Base-by-base conservation (phyloP, 2,329 filamentous ascomycete genomes). In the Trichoderma sp. region DNA sequence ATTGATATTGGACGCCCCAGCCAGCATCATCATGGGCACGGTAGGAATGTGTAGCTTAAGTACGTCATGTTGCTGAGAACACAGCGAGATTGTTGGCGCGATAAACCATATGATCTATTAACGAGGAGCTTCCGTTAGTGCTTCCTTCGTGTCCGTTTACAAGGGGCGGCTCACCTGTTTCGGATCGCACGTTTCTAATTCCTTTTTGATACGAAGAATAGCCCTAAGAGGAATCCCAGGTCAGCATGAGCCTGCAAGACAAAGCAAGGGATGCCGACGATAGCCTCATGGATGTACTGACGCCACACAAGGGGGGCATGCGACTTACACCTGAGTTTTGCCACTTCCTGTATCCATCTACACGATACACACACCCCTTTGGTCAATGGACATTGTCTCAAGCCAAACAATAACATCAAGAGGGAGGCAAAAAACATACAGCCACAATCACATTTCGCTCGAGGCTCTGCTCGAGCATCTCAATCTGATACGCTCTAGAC, bases 301-400 rank as follows among this genome's bases (percentile, higher is more conserved):
- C 57, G 34, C 13, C 32, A 34, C 13, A 39, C 26, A 59, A 30
- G 36, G 63, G 59, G 66, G 34, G 39, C 3, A 13, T 7, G 47
- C 61, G 17, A 80, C 86, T 81, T 86, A 93, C 91, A 94, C 88
- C 74, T 92, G 90, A 3, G 92, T 94, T 79, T 95, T 95, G 2
- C 92, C 92, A 74, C 88, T 93, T 1, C 92, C 92, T 0, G 92
- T 95, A 73, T 93, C 92, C 92, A 94, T 94, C 91, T 92, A 73
- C n/a, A n/a, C 34, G 30, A 20, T 11, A 70, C 26, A 13, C 26
- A 43, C 39, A 43, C 53, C 36, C 71, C 5, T 26, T 34, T 47
- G 7, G 30, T 69, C 67, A 69, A 66, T 66, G 67, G 39, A 50
- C 13, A 71, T 39, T 30, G 17, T 43, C 39, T 43, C 39, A 43